Percentiles rank a stretch among this genome's conserved stretches.
Conservation (phyloP, 306 rosid species). For the Sicyos baderoa region DNA sequence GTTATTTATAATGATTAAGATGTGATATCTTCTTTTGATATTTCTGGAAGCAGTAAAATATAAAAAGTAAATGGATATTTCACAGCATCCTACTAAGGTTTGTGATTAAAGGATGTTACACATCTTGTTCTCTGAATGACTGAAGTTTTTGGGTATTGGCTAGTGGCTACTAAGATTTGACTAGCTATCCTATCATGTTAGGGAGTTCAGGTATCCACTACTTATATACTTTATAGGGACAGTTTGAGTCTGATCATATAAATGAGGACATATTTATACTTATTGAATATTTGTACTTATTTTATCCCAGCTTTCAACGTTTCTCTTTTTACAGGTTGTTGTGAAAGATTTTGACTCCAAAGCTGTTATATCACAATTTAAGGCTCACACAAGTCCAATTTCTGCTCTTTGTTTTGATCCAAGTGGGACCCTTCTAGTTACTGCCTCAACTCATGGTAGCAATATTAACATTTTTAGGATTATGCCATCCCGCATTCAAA, state of each 20-base stretch:
- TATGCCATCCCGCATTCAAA: slow-evolving; percentile 60
- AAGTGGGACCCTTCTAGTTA: slow-evolving; percentile 83
- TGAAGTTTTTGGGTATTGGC: not conserved
- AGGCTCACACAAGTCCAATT: slow-evolving; percentile 85
- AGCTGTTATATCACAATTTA: slow-evolving; percentile 71
- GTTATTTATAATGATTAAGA: not conserved
- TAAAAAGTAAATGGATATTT: not conserved
- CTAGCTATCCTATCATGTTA: slow-evolving; percentile 10
- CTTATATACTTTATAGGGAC: slow-evolving; percentile 8
- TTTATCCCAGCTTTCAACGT: not conserved
- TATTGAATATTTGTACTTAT: not conserved
- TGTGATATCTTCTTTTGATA: slow-evolving; percentile 1
- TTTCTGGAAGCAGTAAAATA: not conserved
- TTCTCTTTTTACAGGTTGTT: slow-evolving; percentile 54
- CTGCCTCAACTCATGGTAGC: slow-evolving; percentile 82
- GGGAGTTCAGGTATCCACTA: slow-evolving; percentile 9
- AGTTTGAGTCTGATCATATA: not conserved
- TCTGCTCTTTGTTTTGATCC: slow-evolving; percentile 87
- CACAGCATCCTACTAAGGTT: not conserved
- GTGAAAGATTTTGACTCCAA: slow-evolving; percentile 68
- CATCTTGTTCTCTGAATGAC: not conserved
- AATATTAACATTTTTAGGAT: slow-evolving; percentile 77
- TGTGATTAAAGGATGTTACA: not conserved
- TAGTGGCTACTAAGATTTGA: slow-evolving; percentile 11
- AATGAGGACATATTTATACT: not conserved